These are phyloP conservation scores for Globisporangium rhizosaccharum DNA, from an alignment of 352 stramenopile genomes.

Conservation along the genomic window DNA sequence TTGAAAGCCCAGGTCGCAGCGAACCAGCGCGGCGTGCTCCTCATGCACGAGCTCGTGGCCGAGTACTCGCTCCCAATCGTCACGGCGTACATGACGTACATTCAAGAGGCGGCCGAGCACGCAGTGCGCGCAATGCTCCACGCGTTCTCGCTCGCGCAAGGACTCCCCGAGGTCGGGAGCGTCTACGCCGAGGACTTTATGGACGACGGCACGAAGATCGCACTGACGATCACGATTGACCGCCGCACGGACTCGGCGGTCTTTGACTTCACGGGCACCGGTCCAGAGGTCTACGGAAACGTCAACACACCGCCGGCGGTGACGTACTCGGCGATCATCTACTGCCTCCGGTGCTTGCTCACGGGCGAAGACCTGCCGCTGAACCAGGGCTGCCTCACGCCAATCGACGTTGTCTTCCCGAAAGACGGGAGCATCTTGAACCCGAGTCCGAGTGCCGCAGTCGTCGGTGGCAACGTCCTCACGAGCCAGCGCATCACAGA, in stretches of 20 bases:
- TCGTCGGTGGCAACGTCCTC: conserved; percentile 98
- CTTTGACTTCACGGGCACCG: conserved; percentile 98
- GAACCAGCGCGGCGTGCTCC: conserved; percentile 94
- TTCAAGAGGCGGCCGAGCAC: conserved; percentile 94
- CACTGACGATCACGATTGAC: conserved; percentile 95
- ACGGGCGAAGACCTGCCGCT: conserved; percentile 93
- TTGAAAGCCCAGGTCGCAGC: conserved; percentile 97
- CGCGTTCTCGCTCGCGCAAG: conserved; percentile 82
- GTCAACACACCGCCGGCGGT: conserved; percentile 98
- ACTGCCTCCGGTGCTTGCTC: conserved; percentile 96
- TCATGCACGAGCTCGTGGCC: conserved; percentile 93
- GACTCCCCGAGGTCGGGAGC: conserved; percentile 75
- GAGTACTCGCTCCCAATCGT: conserved; percentile 96
- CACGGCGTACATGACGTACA: conserved; percentile 98
- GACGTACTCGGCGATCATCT: conserved; percentile 99
- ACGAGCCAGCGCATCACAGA: conserved; percentile 98
- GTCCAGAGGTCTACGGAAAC: conserved; percentile 96
- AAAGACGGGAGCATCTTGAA: conserved; percentile 92
- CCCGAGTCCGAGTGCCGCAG: conserved; percentile 91
- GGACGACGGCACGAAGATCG: conserved; percentile 98
- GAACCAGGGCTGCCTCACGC: conserved; percentile 95
- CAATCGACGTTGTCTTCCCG: conserved; percentile 96
- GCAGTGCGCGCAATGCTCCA: conserved; percentile 96
- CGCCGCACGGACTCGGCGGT: conserved; percentile 80
- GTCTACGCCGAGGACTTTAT: conserved; percentile 96